phyloP scores from a whole-genome alignment of 1,284 basidiomycete species.

The Fomes fomentarius region DNA sequence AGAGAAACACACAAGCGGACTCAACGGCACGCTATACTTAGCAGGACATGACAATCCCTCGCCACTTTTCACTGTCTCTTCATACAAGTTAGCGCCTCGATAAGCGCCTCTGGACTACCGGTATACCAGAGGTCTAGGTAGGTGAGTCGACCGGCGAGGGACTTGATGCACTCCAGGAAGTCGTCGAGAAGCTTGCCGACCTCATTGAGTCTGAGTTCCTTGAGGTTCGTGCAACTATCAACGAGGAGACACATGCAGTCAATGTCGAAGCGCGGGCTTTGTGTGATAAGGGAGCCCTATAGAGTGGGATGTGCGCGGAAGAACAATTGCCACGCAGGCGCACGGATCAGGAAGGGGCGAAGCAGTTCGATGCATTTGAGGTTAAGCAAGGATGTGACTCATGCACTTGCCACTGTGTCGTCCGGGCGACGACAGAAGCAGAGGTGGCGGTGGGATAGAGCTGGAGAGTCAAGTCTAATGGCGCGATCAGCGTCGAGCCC shows the following conservation, averaged over 20 bases:
- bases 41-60: too few relatives aligned
- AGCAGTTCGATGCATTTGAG: slow-evolving; percentile 81
- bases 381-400: slow-evolving; percentile 65
- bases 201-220: slow-evolving; percentile 79
- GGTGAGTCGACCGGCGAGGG: slow-evolving; percentile 47
- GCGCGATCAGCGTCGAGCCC: background rate
- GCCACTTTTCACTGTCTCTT: too few relatives aligned
- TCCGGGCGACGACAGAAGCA: slow-evolving; percentile 89
- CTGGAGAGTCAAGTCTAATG: slow-evolving; percentile 64
- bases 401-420: slow-evolving; percentile 66
- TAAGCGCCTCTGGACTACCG: slow-evolving; percentile 36
- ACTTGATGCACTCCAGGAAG: slow-evolving; percentile 59
- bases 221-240: slow-evolving; percentile 61
- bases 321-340: slow-evolving; percentile 78
- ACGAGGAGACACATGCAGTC: slow-evolving; percentile 71
- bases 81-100: too few relatives aligned
- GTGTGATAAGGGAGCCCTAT: slow-evolving; percentile 78
- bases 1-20: too few relatives aligned
- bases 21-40: too few relatives aligned
- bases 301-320: slow-evolving; percentile 67
- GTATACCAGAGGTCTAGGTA: slow-evolving; percentile 55
- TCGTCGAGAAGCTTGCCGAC: slow-evolving; percentile 73
- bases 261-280: slow-evolving; percentile 87
- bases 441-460: slow-evolving; percentile 72
- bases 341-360: slow-evolving; percentile 87